These are phyloP conservation scores for Plenodomus biglobosus DNA, from an alignment of 2,329 filamentous ascomycete genomes.

Conservation along the genomic window DNA sequence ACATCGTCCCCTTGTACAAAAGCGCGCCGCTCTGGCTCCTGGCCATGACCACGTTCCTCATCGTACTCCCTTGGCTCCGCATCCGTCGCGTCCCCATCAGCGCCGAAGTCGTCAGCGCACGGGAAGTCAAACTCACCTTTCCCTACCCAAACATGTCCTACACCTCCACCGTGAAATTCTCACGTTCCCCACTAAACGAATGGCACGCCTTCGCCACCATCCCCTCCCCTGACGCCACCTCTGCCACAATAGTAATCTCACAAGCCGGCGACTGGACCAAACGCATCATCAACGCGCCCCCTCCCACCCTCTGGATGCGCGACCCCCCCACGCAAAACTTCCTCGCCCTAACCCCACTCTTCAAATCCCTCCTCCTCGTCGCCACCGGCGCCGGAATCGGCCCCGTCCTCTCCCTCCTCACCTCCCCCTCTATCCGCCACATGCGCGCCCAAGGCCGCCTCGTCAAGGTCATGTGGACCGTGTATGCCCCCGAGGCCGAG, in stretches of 20 bases:
- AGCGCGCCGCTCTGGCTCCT: constrained; percentile 64
- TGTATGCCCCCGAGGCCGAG: constrained; percentile 7
- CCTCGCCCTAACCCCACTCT: constrained; percentile 19
- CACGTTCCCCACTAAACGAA: constrained; percentile 27
- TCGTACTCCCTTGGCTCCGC: constrained; percentile 72
- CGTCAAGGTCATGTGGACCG: constrained; percentile 23
- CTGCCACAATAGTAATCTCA: constrained; percentile 33
- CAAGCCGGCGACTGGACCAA: constrained; percentile 42
- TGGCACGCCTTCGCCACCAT: constrained; percentile 46
- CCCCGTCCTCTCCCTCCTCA: constrained; percentile 21
- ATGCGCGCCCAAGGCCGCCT: constrained; percentile 8
- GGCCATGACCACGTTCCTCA: constrained; percentile 62
- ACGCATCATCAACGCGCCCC: constrained; percentile 13
- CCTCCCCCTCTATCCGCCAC: constrained; percentile 5
- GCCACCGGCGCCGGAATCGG: constrained; percentile 29
- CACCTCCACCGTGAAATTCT: constrained; percentile 25
- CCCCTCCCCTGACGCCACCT: constrained; percentile 13
- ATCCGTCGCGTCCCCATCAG: constrained; percentile 67
- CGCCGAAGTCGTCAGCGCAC: constrained; percentile 66
- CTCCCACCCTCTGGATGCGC: constrained; percentile 19
- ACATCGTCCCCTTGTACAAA: constrained; percentile 3
- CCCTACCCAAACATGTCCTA: constrained; percentile 24
- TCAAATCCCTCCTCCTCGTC: constrained; percentile 22
- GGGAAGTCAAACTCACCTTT: constrained; percentile 68
- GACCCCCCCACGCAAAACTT: constrained; percentile 21